These are phyloP conservation scores for Penicillium sp. DNA, from an alignment of 2,329 filamentous ascomycete species.

Conservation along the genomic window DNA sequence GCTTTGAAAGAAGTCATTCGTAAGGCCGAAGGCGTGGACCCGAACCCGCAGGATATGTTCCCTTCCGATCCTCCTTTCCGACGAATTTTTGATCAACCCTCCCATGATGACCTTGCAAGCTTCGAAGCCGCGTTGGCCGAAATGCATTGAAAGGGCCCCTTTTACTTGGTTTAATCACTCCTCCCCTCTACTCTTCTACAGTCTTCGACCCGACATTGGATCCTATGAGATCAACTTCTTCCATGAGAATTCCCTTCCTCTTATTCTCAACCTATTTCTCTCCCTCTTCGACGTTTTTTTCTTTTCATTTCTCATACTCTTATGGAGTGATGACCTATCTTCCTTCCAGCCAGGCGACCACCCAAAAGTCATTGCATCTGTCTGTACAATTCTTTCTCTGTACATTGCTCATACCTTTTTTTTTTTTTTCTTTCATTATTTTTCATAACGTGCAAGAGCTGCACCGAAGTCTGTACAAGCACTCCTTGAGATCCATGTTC, in stretches of 20 bases:
- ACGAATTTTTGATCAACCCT: constrained; percentile 51
- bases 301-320: constrained; percentile 3
- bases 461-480: constrained; percentile 15
- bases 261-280: constrained; percentile 9
- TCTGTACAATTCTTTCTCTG: constrained; percentile 25
- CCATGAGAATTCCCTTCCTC: constrained; percentile 18
- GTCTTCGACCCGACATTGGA: constrained; percentile 9
- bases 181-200: background rate
- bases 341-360: constrained; percentile 13
- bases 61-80: constrained; percentile 51
- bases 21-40: constrained; percentile 52
- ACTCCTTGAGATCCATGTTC: constrained; percentile 11
- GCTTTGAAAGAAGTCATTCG: constrained; percentile 55
- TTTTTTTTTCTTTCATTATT: constrained; percentile 6
- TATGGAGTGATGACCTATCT: constrained; percentile 2
- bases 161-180: background rate
- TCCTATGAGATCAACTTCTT: constrained; percentile 10
- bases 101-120: constrained; percentile 36
- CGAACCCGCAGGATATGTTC: constrained; percentile 32
- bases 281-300: background rate
- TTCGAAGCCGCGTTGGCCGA: constrained; percentile 33
- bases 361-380: constrained; percentile 19
- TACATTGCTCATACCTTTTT: constrained; percentile 19
- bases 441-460: constrained; percentile 12
- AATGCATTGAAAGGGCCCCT: constrained; percentile 19